Conservation (phyloP, 345 rosid genomes). For the Populus nigra region DNA sequence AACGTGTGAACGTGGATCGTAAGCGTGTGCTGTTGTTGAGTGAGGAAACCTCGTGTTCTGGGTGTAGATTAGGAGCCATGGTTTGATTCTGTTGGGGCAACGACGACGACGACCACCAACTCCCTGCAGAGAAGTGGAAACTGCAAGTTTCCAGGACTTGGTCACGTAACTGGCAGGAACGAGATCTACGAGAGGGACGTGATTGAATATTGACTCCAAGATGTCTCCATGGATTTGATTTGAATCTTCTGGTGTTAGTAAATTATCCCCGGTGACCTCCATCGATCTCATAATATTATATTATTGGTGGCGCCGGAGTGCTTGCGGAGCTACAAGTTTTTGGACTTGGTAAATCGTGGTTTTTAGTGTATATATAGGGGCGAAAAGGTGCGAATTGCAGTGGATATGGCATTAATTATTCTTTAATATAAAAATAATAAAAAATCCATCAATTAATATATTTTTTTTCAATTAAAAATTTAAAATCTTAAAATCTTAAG, state of each 20-base stretch:
- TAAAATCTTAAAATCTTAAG: no score
- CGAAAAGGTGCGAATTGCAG: no score
- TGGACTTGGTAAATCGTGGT: no score
- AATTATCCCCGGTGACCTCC: background rate
- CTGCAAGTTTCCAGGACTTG: conserved; percentile 61
- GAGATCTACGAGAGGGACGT: conserved; percentile 61
- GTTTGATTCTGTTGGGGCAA: conserved; percentile 38
- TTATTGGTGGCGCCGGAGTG: background rate
- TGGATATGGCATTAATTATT: no score
- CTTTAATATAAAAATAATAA: no score
- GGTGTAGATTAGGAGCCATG: conserved; percentile 64
- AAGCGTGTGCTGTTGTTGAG: conserved; percentile 42
- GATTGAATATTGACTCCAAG: conserved; percentile 45
- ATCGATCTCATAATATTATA: background rate
- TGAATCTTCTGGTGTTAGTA: conserved; percentile 12
- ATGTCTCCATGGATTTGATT: conserved; percentile 46
- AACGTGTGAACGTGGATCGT: conserved; percentile 65
- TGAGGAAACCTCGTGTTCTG: conserved; percentile 44
- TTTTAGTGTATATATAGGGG: background rate
- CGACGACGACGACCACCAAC: background rate
- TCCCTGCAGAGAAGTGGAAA: conserved; percentile 52
- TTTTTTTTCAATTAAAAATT: no score
- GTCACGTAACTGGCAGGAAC: conserved; percentile 57
- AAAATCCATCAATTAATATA: no score
- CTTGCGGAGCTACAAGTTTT: no score